Conservation (phyloP, 225 moss, liverwort and hornwort genomes). For the Bryoerythrophyllum caledonicum region DNA sequence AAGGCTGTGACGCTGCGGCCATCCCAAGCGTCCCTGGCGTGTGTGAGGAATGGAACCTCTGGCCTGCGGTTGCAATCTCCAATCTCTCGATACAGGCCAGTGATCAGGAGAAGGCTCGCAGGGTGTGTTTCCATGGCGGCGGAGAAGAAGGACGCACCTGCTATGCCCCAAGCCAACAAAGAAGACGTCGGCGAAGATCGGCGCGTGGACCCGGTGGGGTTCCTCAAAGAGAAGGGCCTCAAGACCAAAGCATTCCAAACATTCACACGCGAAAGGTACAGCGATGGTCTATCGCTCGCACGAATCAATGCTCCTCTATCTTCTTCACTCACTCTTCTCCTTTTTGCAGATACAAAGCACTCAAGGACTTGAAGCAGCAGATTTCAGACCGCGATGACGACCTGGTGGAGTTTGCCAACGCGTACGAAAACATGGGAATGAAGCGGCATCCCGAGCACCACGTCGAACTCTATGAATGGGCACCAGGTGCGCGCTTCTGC, state of each 20-base stretch:
- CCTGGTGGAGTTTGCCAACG: constrained; percentile 61
- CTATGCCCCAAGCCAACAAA: background rate
- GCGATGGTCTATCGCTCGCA: too few species aligned
- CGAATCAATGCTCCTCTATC: too few species aligned
- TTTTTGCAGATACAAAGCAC: constrained; percentile 52
- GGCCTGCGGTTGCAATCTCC: constrained; percentile 25
- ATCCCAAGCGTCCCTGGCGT: constrained; percentile 27
- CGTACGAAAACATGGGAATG: constrained; percentile 76
- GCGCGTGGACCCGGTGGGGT: constrained; percentile 52
- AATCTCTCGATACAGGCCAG: constrained; percentile 14
- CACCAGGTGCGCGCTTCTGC: constrained; percentile 86
- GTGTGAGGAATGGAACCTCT: background rate
- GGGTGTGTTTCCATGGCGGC: constrained; percentile 25
- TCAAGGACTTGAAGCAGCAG: constrained; percentile 57
- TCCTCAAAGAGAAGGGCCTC: constrained; percentile 50
- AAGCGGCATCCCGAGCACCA: constrained; percentile 85
- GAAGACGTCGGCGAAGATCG: constrained; percentile 24
- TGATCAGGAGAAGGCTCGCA: background rate
- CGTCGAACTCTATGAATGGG: constrained; percentile 93
- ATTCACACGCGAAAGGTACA: constrained; percentile 56
- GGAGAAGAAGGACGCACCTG: constrained; percentile 27
- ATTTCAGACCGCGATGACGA: constrained; percentile 53
- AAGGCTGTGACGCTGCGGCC: background rate
- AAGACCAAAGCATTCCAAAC: constrained; percentile 59
- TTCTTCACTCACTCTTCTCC: too few species aligned